Conservation (phyloP, 306 rosid genomes). For the Potentilla sterilis region DNA sequence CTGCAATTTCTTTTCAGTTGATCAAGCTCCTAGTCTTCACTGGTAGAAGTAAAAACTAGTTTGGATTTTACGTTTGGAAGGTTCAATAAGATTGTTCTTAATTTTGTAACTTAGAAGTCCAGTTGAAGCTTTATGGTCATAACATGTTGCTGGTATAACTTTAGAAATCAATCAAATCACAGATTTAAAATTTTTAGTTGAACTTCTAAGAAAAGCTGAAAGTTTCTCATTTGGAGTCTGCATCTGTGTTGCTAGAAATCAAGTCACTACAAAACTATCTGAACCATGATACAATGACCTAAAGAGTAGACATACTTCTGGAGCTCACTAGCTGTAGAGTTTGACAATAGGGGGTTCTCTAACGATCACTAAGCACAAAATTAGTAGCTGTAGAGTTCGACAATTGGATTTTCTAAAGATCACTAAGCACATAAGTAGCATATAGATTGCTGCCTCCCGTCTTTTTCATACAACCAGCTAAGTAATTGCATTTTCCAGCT, state of each 20-base stretch:
- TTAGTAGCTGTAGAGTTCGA: neutral
- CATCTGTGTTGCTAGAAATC: neutral
- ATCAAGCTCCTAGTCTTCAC: conserved; percentile 69
- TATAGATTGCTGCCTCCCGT: neutral
- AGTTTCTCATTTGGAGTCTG: neutral
- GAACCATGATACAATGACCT: neutral
- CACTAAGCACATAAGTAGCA: neutral
- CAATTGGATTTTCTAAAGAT: neutral
- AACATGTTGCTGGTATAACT: neutral
- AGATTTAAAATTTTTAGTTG: neutral
- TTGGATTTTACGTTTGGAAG: neutral
- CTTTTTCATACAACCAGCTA: neutral
- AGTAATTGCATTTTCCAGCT: neutral
- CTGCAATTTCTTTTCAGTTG: conserved; percentile 66
- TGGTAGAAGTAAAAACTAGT: conserved; percentile 34
- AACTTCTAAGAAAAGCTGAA: neutral
- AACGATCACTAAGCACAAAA: neutral
- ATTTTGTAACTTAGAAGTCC: conserved; percentile 8
- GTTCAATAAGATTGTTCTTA: neutral
- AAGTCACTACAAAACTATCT: neutral
- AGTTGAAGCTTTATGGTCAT: neutral
- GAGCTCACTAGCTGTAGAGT: neutral
- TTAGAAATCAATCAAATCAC: neutral
- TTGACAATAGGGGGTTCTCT: conserved; percentile 1
- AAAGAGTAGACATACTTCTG: neutral